Base-by-base conservation (phyloP, 768 basidiomycete species). In the Tricholoma bakamatsutake region DNA sequence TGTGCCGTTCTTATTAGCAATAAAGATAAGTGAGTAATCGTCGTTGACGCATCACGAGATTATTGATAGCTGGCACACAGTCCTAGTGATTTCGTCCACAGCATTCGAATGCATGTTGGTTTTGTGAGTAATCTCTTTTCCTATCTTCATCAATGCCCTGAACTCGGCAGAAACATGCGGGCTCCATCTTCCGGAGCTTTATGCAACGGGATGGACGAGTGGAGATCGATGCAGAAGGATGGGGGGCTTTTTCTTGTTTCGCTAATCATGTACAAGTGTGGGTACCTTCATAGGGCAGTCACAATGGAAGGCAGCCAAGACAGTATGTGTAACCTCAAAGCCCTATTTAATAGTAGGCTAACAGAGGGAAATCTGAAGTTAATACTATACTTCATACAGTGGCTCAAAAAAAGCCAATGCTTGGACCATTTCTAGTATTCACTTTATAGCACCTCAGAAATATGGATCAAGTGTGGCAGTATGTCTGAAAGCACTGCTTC, bases 1-100 rank as follows among this genome's bases (percentile, higher is more conserved):
- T 92, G 90, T 58, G 87, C 73, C 1, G 89, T 92, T 1, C 67
- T 91, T 15, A 64, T 91, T 11, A 88, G 86, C 66, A 90, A 90
- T 63, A 73, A 71, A 57, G 73, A 75, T 48, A 68, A 66, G 76
- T 75, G 51, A 63, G 70, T 61, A 15, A 40, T 39, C 37, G 11
- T 27, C n/a, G 39, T 55, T 42, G 10, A 8, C 13, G n/a, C 15
- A 50, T 55, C 47, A 18, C 28, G 42, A n/a, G 9, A 37, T 35
- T 21, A 30, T 48, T 37, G 43, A 17, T 27, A 46, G 49, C 33
- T 24, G 15, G 34, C 12, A 40, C 45, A 40, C 58, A 67, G 75
- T 52, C 66, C 73, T 24, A 59, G 70, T 54, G 58, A 62, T 56
- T 69, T 67, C 47, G 57, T 72, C 43, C 76, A 80, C 56, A 74